Evolutionary conservation across 257 asterid genomes (phyloP), one percentile per base, ranked within the genome.

Genomic region (Lantana camara): DNA sequence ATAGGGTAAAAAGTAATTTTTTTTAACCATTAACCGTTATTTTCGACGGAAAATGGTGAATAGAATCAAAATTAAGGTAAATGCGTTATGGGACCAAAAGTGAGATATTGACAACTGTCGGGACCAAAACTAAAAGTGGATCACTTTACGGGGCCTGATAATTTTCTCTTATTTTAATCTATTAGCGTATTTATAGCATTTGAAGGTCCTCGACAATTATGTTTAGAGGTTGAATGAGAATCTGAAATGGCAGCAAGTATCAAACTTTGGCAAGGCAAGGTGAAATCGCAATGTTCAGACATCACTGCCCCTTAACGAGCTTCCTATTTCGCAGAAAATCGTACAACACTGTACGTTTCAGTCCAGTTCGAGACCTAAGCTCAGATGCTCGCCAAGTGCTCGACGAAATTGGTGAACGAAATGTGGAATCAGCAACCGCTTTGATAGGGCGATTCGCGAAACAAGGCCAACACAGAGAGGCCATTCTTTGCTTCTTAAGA

Each of bases 361-460:
- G 5, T 17, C 65, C 13, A 37, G 41, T 30, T 11, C 48, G 1
- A n/a, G 45, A 23, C 16, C 53, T 7, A 23, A 63, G 65, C 6
- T 1, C 49, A 0, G 24, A 24, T 10, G 85, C 84, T 4, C 73
- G 22, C 53, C 77, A 65, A 0, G 40, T 80, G 89, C 53, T 92
- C 79, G 96, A 85, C 19, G 85, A 74, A 85, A 50, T 80, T 94
- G 75, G 84, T 29, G n/a, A 74, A 60, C 75, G 73, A 1, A 75
- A 80, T 22, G 89, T 82, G 1, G 80, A 73, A 37, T 76, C 86
- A 0, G 84, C 78, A 4, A 85, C 97, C 12, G 65, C 91, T 46
- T 48, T 82, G 60, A 79, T 89, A 5, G 58, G 88, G 77, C 78
- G 50, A 24, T 71, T 85, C 15, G 83, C 89, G 5, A 74, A 75